A percentile compares a stretch with the other conserved stretches of the same genome.
Evolutionary conservation across 441 rosid genomes (phyloP).

Genomic region (Capsella rubella): DNA sequence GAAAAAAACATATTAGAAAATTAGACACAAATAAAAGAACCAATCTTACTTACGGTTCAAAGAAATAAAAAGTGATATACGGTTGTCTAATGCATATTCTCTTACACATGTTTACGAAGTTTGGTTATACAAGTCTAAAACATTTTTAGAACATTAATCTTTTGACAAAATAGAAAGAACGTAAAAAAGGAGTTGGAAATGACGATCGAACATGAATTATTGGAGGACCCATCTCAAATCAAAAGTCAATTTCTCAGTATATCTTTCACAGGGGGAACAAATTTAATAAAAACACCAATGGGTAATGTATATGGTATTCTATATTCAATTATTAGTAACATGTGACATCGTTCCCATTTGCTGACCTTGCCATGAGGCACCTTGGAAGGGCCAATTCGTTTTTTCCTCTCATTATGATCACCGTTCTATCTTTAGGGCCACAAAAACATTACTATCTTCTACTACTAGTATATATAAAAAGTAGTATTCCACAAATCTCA

Average conservation of each 20-base stretch:
- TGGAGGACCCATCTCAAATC: slow-evolving; percentile 40
- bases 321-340: slow-evolving; percentile 37
- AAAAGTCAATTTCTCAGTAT: slow-evolving; percentile 43
- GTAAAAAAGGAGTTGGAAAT: slow-evolving; percentile 20
- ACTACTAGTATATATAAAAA: no score
- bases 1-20: no score
- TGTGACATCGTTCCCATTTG: slow-evolving; percentile 44
- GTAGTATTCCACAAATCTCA: neutral
- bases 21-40: no score
- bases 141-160: neutral
- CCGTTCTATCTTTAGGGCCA: slow-evolving; percentile 21
- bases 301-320: neutral
- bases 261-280: slow-evolving; percentile 34
- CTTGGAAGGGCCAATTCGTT: slow-evolving; percentile 39
- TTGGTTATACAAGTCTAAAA: neutral
- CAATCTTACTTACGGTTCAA: no score
- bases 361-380: slow-evolving; percentile 47
- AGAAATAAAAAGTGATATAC: no score
- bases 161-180: neutral
- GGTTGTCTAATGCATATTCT: no score
- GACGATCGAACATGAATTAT: slow-evolving; percentile 36
- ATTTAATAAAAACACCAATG: slow-evolving; percentile 18
- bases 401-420: slow-evolving; percentile 10
- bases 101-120: neutral
- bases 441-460: neutral